Evolutionary conservation across 2,329 filamentous ascomycete species (phyloP).

Genomic region (Paecilomyces fulvus): DNA sequence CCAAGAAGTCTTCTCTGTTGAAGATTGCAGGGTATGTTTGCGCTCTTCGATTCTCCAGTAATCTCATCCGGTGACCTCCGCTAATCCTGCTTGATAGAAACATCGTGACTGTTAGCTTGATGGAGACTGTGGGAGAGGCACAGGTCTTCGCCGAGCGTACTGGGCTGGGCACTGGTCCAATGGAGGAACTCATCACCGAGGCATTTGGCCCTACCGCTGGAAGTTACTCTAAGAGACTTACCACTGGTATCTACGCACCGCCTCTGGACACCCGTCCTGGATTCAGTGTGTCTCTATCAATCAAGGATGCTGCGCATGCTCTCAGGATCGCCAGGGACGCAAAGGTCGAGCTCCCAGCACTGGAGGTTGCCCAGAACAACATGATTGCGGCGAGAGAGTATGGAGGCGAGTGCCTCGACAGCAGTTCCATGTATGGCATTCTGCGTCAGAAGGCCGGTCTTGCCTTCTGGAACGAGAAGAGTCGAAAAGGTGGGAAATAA

Average conservation of each 20-base stretch:
- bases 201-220: constrained; percentile 37
- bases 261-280: constrained; percentile 26
- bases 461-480: constrained; percentile 33
- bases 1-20: constrained; percentile 33
- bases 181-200: constrained; percentile 36
- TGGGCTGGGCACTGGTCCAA: constrained; percentile 32
- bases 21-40: constrained; percentile 36
- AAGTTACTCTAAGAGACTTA: constrained; percentile 36
- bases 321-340: constrained; percentile 23
- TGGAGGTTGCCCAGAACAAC: constrained; percentile 25
- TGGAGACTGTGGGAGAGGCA: constrained; percentile 39
- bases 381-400: constrained; percentile 29
- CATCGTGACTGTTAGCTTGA: constrained; percentile 35
- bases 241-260: constrained; percentile 35
- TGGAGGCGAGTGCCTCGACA: constrained; percentile 29
- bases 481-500: constrained; percentile 11
- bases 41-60: not conserved
- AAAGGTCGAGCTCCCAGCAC: constrained; percentile 23
- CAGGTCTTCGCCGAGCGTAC: constrained; percentile 41
- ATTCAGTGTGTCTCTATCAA: constrained; percentile 29
- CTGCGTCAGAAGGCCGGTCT: constrained; percentile 28
- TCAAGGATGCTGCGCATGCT: constrained; percentile 30
- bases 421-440: constrained; percentile 30
- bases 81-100: constrained; percentile 20
- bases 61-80: not conserved